Base-by-base conservation (phyloP, 345 rosid genomes). In the Firmiana major region DNA sequence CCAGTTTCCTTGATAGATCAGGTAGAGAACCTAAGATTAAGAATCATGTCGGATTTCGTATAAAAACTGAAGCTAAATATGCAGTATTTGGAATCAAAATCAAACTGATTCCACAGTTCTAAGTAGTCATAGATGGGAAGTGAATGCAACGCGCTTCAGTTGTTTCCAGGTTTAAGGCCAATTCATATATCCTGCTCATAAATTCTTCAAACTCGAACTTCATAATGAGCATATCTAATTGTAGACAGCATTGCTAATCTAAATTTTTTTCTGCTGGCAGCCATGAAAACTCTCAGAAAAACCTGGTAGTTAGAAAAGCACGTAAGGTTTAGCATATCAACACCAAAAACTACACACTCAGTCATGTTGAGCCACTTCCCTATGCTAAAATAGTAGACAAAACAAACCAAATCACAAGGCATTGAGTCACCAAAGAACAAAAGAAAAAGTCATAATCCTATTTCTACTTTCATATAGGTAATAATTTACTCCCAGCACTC, bases 361-460 rank as follows among this genome's bases (percentile, higher is more conserved):
- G 19, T 82, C 26, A 65, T 78, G 34, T 36, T 40, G 66, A 53
- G 75, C 81, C 77, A 78, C 43, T 79, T 58, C 57, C 22, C 70
- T 74, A 53, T 78, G 65, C 48, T 53, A 38, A 77, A 62, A 15
- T 43, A 80, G 70, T 63, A 68, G 75, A 67, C 36, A 24, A 63
- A 69, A 5, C 45, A 24, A 48, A 73, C 75, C 82, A 76, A 78
- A 77, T 65, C 71, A 80, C 83, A 85, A 76, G 80, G 73, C 79
- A 76, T 48, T 57, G 46, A 69, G 73, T 60, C 65, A 38, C 38
- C 62, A 51, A 31, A 5, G 45, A 53, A 51, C 36, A 69, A 40
- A 59, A 57, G 8, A 36, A n/a, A 2, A 9, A 3, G 45, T 46
- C 74, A 59, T 45, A 46, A 7, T 79, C 73, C 36, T 64, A 40